Evolutionary conservation across 2,329 filamentous ascomycete genomes (phyloP).

Genomic region (Tolypocladium amazonense): DNA sequence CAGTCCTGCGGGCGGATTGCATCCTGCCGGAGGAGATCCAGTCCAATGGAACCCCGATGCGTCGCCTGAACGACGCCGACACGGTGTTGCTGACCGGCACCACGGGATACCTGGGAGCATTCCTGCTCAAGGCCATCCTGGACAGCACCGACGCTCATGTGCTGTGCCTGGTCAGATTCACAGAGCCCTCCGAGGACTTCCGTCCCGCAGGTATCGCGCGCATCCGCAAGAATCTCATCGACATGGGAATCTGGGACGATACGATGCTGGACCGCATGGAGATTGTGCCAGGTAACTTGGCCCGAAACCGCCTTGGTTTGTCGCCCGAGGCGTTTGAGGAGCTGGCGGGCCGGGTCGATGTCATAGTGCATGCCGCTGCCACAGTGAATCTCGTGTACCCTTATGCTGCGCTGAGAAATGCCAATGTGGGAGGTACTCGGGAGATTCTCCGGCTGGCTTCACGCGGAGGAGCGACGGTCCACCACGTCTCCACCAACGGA

Average conservation of each 20-base stretch:
- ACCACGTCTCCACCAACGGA: conserved; percentile 73
- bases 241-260: conserved; percentile 68
- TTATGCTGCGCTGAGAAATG: conserved; percentile 62
- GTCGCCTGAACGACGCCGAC: conserved; percentile 51
- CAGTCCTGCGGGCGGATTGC: conserved; percentile 56
- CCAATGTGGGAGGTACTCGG: conserved; percentile 70
- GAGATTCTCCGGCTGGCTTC: conserved; percentile 64
- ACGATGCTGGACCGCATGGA: conserved; percentile 69
- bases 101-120: conserved; percentile 68
- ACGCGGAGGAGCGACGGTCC: conserved; percentile 57
- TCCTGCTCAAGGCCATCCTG: conserved; percentile 58
- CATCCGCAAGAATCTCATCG: conserved; percentile 66
- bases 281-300: conserved; percentile 63
- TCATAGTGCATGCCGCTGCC: conserved; percentile 68
- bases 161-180: conserved; percentile 64
- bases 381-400: conserved; percentile 76
- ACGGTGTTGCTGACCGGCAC: conserved; percentile 65
- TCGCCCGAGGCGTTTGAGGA: conserved; percentile 53
- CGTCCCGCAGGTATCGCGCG: conserved; percentile 58
- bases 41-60: conserved; percentile 40
- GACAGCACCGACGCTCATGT: conserved; percentile 59
- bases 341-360: conserved; percentile 54
- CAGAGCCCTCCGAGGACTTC: conserved; percentile 54
- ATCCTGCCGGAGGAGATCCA: conserved; percentile 60
- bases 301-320: conserved; percentile 58